A percentile compares a stretch with the other conserved stretches of the same genome.
phyloP scores from a whole-genome alignment of 1,139 yeast genomes.

The Sugiyamaella novakii region DNA sequence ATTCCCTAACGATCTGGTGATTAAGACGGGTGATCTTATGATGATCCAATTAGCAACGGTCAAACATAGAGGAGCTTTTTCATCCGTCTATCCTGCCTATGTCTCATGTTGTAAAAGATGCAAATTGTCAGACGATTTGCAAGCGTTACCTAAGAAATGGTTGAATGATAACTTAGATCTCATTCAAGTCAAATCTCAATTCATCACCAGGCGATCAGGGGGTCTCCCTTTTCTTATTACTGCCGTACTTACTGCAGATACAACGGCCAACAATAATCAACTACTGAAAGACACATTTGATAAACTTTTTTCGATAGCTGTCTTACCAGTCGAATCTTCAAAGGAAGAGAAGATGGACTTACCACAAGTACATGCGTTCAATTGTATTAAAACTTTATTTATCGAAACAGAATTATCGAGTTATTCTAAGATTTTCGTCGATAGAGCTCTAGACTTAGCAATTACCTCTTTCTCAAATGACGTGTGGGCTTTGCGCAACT shows the following conservation, averaged over 20 bases:
- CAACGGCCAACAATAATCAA: constrained; percentile 37
- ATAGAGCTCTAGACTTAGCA: constrained; percentile 60
- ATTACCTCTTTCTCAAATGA: constrained; percentile 62
- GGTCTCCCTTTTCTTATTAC: constrained; percentile 82
- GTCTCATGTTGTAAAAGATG: constrained; percentile 62
- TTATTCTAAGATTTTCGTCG: constrained; percentile 55
- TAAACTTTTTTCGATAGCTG: constrained; percentile 56
- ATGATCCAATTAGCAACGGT: constrained; percentile 69
- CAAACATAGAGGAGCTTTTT: constrained; percentile 89
- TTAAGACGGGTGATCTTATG: constrained; percentile 55
- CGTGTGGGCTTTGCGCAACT: constrained; percentile 85
- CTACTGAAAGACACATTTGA: constrained; percentile 54
- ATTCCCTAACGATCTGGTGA: constrained; percentile 37
- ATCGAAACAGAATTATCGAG: constrained; percentile 66
- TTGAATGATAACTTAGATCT: constrained; percentile 54
- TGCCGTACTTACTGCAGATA: constrained; percentile 65
- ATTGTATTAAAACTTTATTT: constrained; percentile 74
- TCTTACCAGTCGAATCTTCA: constrained; percentile 47
- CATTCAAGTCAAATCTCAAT: constrained; percentile 61
- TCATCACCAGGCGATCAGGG: constrained; percentile 86
- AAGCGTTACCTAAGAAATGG: constrained; percentile 53
- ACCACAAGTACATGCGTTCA: constrained; percentile 93
- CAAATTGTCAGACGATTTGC: constrained; percentile 41
- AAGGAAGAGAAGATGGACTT: constrained; percentile 62
- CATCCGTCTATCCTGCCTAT: constrained; percentile 82